A percentile compares a stretch with the other conserved stretches of the same genome.
Conservation (phyloP, 78 protist genomes). For the Dictyostelium intermedium region DNA sequence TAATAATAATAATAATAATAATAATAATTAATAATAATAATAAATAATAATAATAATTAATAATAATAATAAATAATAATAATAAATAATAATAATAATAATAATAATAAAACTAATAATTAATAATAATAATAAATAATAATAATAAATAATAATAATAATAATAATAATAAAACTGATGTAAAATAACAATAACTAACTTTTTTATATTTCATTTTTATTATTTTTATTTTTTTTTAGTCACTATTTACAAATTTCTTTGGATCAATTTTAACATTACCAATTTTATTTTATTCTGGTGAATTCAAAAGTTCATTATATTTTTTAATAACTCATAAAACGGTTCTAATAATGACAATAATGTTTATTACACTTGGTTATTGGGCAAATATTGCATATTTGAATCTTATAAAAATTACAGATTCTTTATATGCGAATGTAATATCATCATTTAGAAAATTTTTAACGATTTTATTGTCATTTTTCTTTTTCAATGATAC, state of each 20-base stretch:
- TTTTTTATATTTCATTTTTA: too few species aligned
- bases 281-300: constrained; percentile 48
- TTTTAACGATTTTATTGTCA: constrained; percentile 51
- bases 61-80: too few species aligned
- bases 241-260: constrained; percentile 60
- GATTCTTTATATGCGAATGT: constrained; percentile 52
- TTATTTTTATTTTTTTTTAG: background rate
- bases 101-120: too few species aligned
- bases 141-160: too few species aligned
- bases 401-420: constrained; percentile 37
- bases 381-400: constrained; percentile 61
- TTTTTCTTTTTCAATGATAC: constrained; percentile 46
- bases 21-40: too few species aligned
- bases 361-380: constrained; percentile 49
- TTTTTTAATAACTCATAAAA: background rate
- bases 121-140: too few species aligned
- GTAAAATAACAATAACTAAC: background rate
- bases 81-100: too few species aligned
- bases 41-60: too few species aligned
- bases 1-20: too few species aligned
- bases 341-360: background rate
- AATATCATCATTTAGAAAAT: constrained; percentile 44
- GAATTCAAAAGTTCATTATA: constrained; percentile 11
- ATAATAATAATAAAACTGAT: too few species aligned
- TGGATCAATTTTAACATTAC: constrained; percentile 41